Conservation (phyloP, 768 basidiomycete genomes). For the Trametes meyenii region DNA sequence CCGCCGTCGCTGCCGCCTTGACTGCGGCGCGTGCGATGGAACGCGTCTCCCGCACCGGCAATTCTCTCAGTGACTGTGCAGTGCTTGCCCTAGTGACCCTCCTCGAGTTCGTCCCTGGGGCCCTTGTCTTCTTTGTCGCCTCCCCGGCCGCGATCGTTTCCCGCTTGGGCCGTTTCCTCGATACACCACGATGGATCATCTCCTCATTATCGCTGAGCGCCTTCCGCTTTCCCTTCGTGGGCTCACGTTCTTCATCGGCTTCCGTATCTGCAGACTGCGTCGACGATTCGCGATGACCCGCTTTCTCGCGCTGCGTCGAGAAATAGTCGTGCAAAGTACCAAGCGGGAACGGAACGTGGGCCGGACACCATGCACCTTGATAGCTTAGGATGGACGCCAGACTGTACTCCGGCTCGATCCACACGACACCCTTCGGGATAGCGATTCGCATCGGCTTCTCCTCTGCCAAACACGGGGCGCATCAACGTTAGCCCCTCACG, state of each 20-base stretch:
- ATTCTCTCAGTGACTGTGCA: no score
- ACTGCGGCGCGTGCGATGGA: neutral
- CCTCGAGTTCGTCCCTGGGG: no score
- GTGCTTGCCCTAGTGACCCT: no score
- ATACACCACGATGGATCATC: neutral
- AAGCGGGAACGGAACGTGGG: neutral
- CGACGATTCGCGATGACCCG: no score
- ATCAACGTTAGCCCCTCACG: neutral
- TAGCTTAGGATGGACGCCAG: neutral
- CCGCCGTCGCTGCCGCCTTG: neutral
- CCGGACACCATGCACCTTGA: neutral
- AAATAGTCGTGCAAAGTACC: neutral
- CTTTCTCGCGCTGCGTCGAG: neutral
- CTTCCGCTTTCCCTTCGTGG: neutral
- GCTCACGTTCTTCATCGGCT: neutral
- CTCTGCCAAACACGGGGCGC: neutral
- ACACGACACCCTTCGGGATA: neutral
- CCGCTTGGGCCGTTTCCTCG: neutral
- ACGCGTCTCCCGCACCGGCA: neutral
- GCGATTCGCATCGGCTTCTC: constrained; percentile 2
- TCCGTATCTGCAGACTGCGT: neutral
- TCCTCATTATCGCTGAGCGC: neutral
- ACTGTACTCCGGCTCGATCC: constrained; percentile 12
- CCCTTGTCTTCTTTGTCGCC: neutral
- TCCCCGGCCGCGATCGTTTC: neutral